These are phyloP conservation scores for Raffaelea albimanens DNA, from an alignment of 2,329 filamentous ascomycete species.

Conservation along the genomic window DNA sequence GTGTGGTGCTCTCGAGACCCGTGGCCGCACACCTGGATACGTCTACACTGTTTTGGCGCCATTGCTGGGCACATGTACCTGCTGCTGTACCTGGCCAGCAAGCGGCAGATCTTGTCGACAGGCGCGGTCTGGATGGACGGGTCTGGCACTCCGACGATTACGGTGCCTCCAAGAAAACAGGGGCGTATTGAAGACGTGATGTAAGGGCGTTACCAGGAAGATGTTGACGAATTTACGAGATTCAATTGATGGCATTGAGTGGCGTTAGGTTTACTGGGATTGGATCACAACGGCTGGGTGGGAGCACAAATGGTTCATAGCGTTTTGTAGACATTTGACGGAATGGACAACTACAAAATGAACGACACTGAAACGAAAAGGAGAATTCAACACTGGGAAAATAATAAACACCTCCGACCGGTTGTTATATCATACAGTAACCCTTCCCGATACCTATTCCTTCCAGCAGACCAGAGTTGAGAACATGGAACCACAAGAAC, in stretches of 20 bases:
- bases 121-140: conserved; percentile 59
- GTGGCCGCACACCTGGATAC: conserved; percentile 35
- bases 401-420: not conserved
- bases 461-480: not conserved
- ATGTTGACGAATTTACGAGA: too few species aligned
- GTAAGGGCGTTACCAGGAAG: too few species aligned
- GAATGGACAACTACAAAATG: too few species aligned
- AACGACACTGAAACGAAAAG: too few species aligned
- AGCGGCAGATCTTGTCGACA: conserved; percentile 47
- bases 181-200: not conserved
- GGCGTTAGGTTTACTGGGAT: too few species aligned
- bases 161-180: conserved; percentile 22
- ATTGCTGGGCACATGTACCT: conserved; percentile 65
- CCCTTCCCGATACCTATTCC: not conserved
- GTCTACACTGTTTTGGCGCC: conserved; percentile 71
- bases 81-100: conserved; percentile 63
- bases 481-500: not conserved
- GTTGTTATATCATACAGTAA: conserved; percentile 5
- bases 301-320: too few species aligned
- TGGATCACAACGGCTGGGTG: too few species aligned
- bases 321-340: too few species aligned
- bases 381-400: too few species aligned
- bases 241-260: too few species aligned
- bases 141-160: conserved; percentile 40
- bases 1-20: conserved; percentile 45